Evolutionary conservation across 352 stramenopile genomes (phyloP), one percentile per base, ranked within the genome.

Genomic region (Pythium scleroteichum): DNA sequence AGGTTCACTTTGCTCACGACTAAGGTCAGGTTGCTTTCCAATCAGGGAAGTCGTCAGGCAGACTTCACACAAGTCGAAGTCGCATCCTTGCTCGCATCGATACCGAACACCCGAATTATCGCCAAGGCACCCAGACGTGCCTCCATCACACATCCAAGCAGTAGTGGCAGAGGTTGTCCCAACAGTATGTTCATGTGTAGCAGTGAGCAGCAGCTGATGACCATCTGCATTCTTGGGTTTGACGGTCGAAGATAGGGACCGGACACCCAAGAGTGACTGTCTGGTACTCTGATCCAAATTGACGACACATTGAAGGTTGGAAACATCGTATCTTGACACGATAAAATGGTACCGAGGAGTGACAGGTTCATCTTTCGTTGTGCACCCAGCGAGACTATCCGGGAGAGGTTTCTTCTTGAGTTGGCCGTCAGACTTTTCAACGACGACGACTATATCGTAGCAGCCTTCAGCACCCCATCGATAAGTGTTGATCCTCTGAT

Each of bases 401-500:
- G 78, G 79, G 3, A 92, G 68, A 38, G 66, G 69, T 32, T 86
- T 85, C 19, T 71, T 80, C 40, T 86, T 69, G 22, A 89, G 1
- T 20, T 77, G 50, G 41, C 65, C 40, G 3, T 73, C 77, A 50
- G 78, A 49, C 44, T 79, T 79, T 69, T 89, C 81, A 19, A 77
- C 20, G n/a, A 93, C 76, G 16, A 91, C 72, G 17, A 87, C 70
- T 56, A 93, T 71, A 55, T 93, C 83, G 55, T 85, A 93, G 69
- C 83, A 91, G 10, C 69, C 68, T 68, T 92, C 81, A 13, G 83
- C 81, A 20, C 83, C 83, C 83, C 83, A 93, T 24, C 83, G 68
- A 60, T 93, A 93, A 16, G 83, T 93, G 53, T 93, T 93, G 52
- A 91, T 80, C n/a, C 83, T 78, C 27, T 90, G 79, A 27, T 86